phyloP scores from a whole-genome alignment of 257 asterid genomes.

The Oldenlandia corymbosa region DNA sequence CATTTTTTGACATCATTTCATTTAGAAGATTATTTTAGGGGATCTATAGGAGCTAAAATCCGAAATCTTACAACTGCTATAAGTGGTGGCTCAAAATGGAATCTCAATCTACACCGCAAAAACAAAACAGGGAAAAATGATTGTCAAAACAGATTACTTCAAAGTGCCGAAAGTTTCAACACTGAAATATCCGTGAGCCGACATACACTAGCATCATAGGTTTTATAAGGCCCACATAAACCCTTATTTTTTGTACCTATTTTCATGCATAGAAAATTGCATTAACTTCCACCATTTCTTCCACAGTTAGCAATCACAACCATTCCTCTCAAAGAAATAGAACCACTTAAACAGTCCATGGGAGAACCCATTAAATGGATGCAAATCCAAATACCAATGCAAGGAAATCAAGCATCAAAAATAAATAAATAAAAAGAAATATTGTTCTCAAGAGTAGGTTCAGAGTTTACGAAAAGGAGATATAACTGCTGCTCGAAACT shows the following conservation, averaged over 20 bases:
- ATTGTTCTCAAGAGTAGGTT: too few species aligned
- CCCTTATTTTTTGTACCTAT: background rate
- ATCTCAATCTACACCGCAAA: background rate
- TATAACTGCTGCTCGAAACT: too few species aligned
- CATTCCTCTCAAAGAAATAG: background rate
- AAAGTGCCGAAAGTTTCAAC: background rate
- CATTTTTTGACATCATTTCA: background rate
- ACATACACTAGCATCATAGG: background rate
- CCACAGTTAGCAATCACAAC: background rate
- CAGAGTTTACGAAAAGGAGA: too few species aligned
- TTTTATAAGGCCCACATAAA: background rate
- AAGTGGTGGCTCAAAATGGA: too few species aligned
- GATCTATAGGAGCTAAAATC: background rate
- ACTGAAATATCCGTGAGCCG: conserved; percentile 1
- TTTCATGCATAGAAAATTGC: background rate
- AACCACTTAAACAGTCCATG: background rate
- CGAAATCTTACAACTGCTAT: too few species aligned
- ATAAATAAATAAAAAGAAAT: too few species aligned
- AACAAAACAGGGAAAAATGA: background rate
- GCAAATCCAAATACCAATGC: background rate
- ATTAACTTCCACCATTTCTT: background rate
- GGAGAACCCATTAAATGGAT: background rate
- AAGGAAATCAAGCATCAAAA: background rate
- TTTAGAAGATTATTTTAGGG: background rate
- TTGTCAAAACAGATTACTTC: background rate